Conservation (phyloP, 2,329 filamentous ascomycete genomes). For the Penicillium sp. region DNA sequence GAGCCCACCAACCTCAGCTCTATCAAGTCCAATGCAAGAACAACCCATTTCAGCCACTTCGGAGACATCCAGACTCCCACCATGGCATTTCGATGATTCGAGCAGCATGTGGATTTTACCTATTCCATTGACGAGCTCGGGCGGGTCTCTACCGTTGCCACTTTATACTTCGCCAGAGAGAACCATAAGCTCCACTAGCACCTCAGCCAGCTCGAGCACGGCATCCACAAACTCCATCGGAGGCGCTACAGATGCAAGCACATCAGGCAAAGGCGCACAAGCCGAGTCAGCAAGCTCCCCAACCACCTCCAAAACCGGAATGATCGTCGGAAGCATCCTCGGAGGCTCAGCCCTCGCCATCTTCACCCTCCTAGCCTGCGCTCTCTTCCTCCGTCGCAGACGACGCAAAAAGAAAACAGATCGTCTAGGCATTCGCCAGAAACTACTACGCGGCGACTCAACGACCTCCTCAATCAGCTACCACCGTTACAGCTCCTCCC, state of each 20-base stretch:
- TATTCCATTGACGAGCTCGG: not conserved
- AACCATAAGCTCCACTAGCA: not conserved
- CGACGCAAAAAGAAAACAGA: constrained; percentile 12
- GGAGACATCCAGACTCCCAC: not conserved
- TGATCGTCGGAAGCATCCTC: constrained; percentile 30
- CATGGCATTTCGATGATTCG: not conserved
- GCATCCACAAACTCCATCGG: not conserved
- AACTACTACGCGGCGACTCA: constrained; percentile 18
- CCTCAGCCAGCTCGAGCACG: not conserved
- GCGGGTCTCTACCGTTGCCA: not conserved
- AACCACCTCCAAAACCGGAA: constrained; percentile 11
- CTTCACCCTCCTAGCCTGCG: constrained; percentile 24
- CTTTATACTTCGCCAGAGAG: not conserved
- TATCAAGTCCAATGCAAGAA: not conserved
- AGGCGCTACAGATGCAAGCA: not conserved
- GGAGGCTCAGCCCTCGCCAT: constrained; percentile 27
- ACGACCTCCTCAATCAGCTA: constrained; percentile 12
- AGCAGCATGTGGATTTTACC: not conserved
- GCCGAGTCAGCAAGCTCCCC: not conserved
- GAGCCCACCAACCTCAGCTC: not conserved
- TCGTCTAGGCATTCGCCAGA: constrained; percentile 15
- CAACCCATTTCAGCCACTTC: not conserved
- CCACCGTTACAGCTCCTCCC: constrained; percentile 4
- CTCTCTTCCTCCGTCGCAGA: constrained; percentile 25
- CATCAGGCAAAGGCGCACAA: not conserved